phyloP scores from a whole-genome alignment of 257 asterid species.

The Petunia axillaris region DNA sequence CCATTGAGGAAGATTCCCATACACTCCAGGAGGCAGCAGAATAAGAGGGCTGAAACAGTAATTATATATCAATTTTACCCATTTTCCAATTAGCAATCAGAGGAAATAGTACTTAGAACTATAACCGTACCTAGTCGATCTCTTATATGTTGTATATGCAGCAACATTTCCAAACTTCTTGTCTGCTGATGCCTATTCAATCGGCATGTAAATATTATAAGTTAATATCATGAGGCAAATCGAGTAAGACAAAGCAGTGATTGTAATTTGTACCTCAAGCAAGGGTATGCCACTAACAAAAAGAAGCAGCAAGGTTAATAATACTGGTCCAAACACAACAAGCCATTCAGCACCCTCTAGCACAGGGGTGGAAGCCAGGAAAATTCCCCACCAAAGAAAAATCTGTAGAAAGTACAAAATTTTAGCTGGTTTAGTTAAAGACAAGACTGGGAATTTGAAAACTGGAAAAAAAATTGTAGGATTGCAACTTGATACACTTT shows the following conservation, averaged over 20 bases:
- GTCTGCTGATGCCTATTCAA: slow-evolving; percentile 89
- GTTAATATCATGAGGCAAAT: neutral
- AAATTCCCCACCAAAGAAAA: slow-evolving; percentile 97
- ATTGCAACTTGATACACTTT: neutral
- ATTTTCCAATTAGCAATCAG: neutral
- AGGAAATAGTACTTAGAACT: neutral
- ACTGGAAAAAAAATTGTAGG: neutral
- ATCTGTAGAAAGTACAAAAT: slow-evolving; percentile 49
- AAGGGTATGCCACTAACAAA: slow-evolving; percentile 90
- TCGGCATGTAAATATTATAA: slow-evolving; percentile 19
- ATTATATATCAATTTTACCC: neutral
- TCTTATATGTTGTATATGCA: slow-evolving; percentile 70
- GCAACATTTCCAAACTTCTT: slow-evolving; percentile 67
- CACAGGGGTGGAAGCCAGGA: slow-evolving; percentile 88
- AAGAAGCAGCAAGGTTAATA: slow-evolving; percentile 75
- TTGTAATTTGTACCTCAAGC: slow-evolving; percentile 61
- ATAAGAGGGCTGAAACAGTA: slow-evolving; percentile 78
- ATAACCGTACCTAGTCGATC: slow-evolving; percentile 69
- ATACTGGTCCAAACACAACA: slow-evolving; percentile 81
- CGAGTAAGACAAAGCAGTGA: neutral
- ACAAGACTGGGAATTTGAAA: neutral
- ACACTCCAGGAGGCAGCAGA: slow-evolving; percentile 83
- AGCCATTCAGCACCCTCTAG: slow-evolving; percentile 81
- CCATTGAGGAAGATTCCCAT: slow-evolving; percentile 75
- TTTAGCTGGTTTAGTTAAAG: slow-evolving; percentile 3